A percentile compares a stretch with the other conserved stretches of the same genome.
phyloP scores from a whole-genome alignment of 2,329 filamentous ascomycete species.

The Pseudopyricularia javanii region DNA sequence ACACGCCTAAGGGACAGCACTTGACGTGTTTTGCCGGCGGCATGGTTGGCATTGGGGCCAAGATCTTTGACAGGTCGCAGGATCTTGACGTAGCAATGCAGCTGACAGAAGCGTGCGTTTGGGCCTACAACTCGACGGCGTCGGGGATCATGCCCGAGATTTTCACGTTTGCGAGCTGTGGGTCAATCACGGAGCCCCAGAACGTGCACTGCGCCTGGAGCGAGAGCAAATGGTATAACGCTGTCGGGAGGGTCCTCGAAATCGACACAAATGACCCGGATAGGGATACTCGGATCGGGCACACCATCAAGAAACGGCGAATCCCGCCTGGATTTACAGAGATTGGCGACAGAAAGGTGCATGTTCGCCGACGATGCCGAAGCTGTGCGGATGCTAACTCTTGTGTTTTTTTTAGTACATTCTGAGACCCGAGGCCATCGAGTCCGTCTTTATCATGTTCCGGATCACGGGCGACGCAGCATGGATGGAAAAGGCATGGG shows the following conservation, averaged over 20 bases:
- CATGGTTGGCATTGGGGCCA: constrained; percentile 51
- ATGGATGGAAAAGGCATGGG: constrained; percentile 60
- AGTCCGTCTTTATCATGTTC: constrained; percentile 70
- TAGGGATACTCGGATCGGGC: constrained; percentile 17
- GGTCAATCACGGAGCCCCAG: constrained; percentile 16
- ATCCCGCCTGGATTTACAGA: constrained; percentile 42
- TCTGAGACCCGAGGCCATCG: constrained; percentile 65
- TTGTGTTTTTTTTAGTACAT: constrained; percentile 31
- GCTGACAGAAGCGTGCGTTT: constrained; percentile 52
- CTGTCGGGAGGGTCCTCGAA: constrained; percentile 9
- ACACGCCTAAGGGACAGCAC: constrained; percentile 33
- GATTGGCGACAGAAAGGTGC: constrained; percentile 33
- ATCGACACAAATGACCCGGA: constrained; percentile 4
- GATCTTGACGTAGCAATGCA: constrained; percentile 45
- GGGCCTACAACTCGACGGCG: constrained; percentile 44
- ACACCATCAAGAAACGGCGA: constrained; percentile 25
- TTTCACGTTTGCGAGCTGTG: constrained; percentile 33
- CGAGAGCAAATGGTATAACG: constrained; percentile 12
- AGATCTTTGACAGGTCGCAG: constrained; percentile 40
- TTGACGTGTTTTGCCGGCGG: constrained; percentile 52
- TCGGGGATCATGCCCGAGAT: constrained; percentile 52
- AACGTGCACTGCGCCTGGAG: constrained; percentile 11
- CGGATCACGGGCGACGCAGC: constrained; percentile 54
- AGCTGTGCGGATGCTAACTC: not conserved
- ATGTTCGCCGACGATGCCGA: not conserved